Evolutionary conservation across 208 protist species (phyloP), one percentile per base, ranked within the genome.

Genomic region (Phytomonas sp.): DNA sequence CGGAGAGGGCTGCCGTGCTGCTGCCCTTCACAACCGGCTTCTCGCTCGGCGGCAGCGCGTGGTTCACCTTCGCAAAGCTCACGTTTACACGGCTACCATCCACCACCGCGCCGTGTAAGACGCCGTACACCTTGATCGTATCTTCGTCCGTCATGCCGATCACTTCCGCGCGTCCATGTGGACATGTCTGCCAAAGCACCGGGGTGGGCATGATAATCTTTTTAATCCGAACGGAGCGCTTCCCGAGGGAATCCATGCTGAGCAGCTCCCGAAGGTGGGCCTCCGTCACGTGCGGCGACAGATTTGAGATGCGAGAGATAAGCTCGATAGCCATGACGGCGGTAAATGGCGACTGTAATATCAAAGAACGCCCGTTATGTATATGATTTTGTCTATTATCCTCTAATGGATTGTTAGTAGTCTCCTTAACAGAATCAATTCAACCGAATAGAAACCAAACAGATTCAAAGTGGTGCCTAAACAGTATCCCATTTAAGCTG

Each of bases 191-290:
- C 82, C 82, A 87, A 40, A 79, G 46, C 17, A 76, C 61, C 33
- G 82, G 74, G 2, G 61, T 71, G 8, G 82, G 82, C 82, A 87
- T 73, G 33, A 51, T 64, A 1, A 87, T 40, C 28, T 72, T 29
- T 11, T 69, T 60, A 0, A 87, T 43, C 23, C 62, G 63, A 17
- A 74, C 82, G 40, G 72, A 68, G 28, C 65, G 64, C n/a, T 72
- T 13, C 1, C 28, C 60, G 1, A 63, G 11, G 23, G 30, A 30
- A 30, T 20, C 31, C 30, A 30, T 34, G 60, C 60, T 56, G 8
- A 87, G 62, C 26, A 87, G 37, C 72, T 83, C 79, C 62, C 73
- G 82, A 8, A 87, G 51, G 43, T 87, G 82, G 31, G 60, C 68
- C 34, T 79, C 79, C 26, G 82, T 87, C 37, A 78, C 68, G 28